Conservation (phyloP, 2,329 filamentous ascomycete genomes). For the Claviceps paspali region DNA sequence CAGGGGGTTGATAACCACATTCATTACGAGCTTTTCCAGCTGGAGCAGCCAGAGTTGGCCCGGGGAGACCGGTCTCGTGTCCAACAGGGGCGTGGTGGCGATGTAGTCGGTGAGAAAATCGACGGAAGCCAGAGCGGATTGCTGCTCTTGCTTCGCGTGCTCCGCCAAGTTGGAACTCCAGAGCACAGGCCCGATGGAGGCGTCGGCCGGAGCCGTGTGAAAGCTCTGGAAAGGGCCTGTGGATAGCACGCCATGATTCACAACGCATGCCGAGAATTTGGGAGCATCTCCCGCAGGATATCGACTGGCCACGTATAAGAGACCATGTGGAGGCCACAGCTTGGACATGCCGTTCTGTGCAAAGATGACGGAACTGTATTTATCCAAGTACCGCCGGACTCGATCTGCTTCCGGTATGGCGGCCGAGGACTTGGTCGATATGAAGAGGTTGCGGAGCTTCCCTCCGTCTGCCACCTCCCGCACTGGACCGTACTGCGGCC, state of each 20-base stretch:
- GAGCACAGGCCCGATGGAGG: conserved; percentile 32
- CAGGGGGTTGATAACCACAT: conserved; percentile 71
- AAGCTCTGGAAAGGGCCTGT: conserved; percentile 33
- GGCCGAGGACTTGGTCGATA: conserved; percentile 59
- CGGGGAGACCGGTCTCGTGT: conserved; percentile 22
- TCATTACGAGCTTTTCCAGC: conserved; percentile 74
- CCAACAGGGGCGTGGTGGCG: conserved; percentile 26
- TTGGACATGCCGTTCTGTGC: conserved; percentile 78
- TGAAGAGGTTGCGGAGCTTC: conserved; percentile 55
- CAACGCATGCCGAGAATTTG: conserved; percentile 55
- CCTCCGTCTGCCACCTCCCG: conserved; percentile 24
- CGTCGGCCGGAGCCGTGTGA: conserved; percentile 34
- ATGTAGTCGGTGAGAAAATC: conserved; percentile 29
- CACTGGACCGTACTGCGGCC: conserved; percentile 20
- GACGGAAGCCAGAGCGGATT: conserved; percentile 2
- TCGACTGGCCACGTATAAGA: conserved; percentile 25
- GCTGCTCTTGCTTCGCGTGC: background rate
- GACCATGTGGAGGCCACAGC: conserved; percentile 38
- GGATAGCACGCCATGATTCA: conserved; percentile 40
- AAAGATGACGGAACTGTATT: conserved; percentile 60
- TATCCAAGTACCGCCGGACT: conserved; percentile 46
- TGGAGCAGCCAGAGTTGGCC: conserved; percentile 44
- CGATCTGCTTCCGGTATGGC: conserved; percentile 46
- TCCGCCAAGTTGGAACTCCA: conserved; percentile 9
- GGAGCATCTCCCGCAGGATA: conserved; percentile 31